Percentiles rank a stretch among this genome's conserved stretches.
Conservation (phyloP, 163 green algal genomes). For the Prototheca stagnorum region DNA sequence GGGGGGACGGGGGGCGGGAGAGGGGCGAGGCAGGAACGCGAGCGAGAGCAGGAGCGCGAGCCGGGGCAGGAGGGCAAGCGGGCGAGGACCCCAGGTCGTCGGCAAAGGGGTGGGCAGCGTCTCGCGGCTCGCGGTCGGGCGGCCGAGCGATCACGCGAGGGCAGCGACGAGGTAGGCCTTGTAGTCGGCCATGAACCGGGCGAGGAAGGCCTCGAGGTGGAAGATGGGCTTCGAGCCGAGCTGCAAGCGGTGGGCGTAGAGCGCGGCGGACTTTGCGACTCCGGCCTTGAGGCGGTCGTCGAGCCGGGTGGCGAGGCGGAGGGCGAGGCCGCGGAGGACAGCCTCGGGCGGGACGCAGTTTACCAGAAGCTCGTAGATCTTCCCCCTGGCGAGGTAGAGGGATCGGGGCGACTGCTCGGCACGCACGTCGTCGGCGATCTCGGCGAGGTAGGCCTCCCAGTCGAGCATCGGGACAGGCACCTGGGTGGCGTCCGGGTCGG, state of each 20-base stretch:
- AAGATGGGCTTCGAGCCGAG: constrained; percentile 89
- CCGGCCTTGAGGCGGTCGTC: constrained; percentile 78
- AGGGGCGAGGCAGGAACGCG: too few species aligned
- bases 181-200: constrained; percentile 86
- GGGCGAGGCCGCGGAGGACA: constrained; percentile 34
- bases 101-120: too few species aligned
- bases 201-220: constrained; percentile 94
- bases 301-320: constrained; percentile 58
- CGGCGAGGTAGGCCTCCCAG: constrained; percentile 77
- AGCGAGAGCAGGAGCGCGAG: too few species aligned
- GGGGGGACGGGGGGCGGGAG: too few species aligned
- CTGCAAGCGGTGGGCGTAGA: constrained; percentile 77
- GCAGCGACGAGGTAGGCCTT: constrained; percentile 54
- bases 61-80: too few species aligned
- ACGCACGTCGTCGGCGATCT: constrained; percentile 77
- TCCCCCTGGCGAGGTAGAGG: constrained; percentile 62
- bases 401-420: constrained; percentile 74
- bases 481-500: constrained; percentile 37
- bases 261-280: constrained; percentile 38
- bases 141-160: constrained; percentile 4
- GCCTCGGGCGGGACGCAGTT: constrained; percentile 89
- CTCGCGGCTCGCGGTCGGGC: too few species aligned
- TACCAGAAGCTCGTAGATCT: constrained; percentile 94
- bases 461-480: constrained; percentile 49
- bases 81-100: too few species aligned